Conservation (phyloP, 1,139 yeast genomes). For the Debaryomyces nepalensis region DNA sequence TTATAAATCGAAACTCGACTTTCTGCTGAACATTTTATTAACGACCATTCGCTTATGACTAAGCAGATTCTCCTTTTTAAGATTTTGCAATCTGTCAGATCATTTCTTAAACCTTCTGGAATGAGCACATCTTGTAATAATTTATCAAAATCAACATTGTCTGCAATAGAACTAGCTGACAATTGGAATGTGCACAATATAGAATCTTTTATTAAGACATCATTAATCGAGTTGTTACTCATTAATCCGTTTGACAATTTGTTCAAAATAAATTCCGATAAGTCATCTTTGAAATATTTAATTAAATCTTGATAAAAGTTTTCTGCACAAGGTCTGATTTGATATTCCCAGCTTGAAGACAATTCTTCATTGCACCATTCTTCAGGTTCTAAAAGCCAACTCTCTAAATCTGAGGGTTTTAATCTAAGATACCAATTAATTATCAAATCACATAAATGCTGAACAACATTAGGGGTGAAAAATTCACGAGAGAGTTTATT, state of each 20-base stretch:
- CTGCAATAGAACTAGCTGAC: conserved; percentile 68
- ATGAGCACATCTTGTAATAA: conserved; percentile 62
- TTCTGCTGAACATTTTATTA: conserved; percentile 63
- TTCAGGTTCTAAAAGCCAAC: conserved; percentile 87
- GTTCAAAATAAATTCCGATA: conserved; percentile 63
- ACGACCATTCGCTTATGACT: conserved; percentile 80
- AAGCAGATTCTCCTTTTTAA: conserved; percentile 77
- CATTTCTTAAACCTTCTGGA: conserved; percentile 63
- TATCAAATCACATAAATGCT: conserved; percentile 64
- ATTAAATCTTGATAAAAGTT: conserved; percentile 79
- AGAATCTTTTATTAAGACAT: conserved; percentile 74
- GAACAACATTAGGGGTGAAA: conserved; percentile 60
- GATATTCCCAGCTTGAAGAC: conserved; percentile 79
- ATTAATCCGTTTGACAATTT: conserved; percentile 61
- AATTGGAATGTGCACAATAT: conserved; percentile 81
- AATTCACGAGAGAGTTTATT: conserved; percentile 54
- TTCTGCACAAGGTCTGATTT: conserved; percentile 87
- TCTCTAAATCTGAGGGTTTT: conserved; percentile 74
- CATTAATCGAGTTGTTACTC: conserved; percentile 44
- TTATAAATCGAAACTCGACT: conserved; percentile 65
- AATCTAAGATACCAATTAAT: conserved; percentile 75
- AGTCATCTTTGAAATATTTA: conserved; percentile 61
- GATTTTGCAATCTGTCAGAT: conserved; percentile 57
- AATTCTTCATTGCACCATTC: conserved; percentile 89
- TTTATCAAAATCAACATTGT: conserved; percentile 65